Conservation (phyloP, 495 filamentous ascomycete genomes). For the Penicillium ochrochloron region DNA sequence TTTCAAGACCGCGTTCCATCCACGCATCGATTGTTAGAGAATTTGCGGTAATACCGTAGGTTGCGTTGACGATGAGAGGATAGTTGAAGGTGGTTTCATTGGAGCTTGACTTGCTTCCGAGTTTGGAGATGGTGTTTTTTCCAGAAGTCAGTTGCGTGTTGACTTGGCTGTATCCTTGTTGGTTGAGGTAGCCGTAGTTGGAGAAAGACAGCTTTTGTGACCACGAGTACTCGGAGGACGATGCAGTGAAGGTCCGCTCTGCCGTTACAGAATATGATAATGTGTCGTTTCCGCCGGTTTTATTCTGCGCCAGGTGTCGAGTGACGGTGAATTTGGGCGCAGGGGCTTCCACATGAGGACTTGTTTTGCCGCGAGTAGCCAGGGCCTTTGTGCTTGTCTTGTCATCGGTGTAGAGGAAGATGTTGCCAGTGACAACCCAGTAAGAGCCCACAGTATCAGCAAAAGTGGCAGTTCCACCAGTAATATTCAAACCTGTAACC, state of each 20-base stretch:
- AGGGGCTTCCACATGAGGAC: constrained; percentile 39
- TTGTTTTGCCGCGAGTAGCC: background rate
- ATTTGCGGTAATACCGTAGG: constrained; percentile 50
- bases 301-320: constrained; percentile 45
- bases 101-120: constrained; percentile 19
- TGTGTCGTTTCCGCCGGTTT: constrained; percentile 63
- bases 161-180: constrained; percentile 62
- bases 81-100: constrained; percentile 60
- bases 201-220: constrained; percentile 60
- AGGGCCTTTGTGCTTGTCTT: constrained; percentile 43
- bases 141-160: constrained; percentile 67
- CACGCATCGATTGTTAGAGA: constrained; percentile 63
- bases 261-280: constrained; percentile 63
- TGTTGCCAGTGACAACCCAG: constrained; percentile 84
- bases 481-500: constrained; percentile 63
- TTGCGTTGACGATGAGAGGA: constrained; percentile 64
- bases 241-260: constrained; percentile 58
- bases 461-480: constrained; percentile 51
- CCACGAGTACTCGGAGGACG: constrained; percentile 60
- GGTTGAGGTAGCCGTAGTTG: constrained; percentile 63
- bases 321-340: constrained; percentile 47
- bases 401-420: constrained; percentile 73
- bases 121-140: constrained; percentile 51
- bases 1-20: constrained; percentile 62
- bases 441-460: constrained; percentile 66